These are phyloP conservation scores for Phellopilus nigrolimitatus DNA, from an alignment of 1,284 basidiomycete species.

Conservation along the genomic window DNA sequence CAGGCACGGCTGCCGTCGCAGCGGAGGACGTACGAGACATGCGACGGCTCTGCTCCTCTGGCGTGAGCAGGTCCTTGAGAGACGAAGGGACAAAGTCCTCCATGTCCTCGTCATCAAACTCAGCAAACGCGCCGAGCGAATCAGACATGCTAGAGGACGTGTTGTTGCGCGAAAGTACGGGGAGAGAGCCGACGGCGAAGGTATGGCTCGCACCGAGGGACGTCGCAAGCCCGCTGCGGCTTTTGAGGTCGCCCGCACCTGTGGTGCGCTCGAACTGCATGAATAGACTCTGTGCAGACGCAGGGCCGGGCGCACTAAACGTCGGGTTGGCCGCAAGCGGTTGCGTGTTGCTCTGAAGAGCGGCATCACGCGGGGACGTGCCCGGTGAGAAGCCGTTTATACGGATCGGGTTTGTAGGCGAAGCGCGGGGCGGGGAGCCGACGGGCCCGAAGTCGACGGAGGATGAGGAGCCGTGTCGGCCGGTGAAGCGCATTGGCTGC, in stretches of 20 bases:
- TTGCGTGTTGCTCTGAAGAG: conserved; percentile 22
- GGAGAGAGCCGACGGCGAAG: conserved; percentile 28
- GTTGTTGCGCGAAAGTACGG: conserved; percentile 20
- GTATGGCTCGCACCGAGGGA: conserved; percentile 41
- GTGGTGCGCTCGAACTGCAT: conserved; percentile 36
- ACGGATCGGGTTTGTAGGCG: conserved; percentile 34
- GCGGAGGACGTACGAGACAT: conserved; percentile 65
- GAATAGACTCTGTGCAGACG: conserved; percentile 45
- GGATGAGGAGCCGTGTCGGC: conserved; percentile 29
- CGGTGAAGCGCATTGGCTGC: conserved; percentile 33
- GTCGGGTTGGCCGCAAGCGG: conserved; percentile 44
- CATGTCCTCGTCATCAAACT: conserved; percentile 69
- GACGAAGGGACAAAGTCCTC: conserved; percentile 87
- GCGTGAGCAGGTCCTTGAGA: conserved; percentile 82
- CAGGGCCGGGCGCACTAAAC: conserved; percentile 62
- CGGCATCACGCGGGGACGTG: conserved; percentile 37
- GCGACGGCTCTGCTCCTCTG: conserved; percentile 73
- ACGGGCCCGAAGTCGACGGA: conserved; percentile 67
- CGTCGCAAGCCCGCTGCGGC: conserved; percentile 38
- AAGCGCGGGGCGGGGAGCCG: conserved; percentile 59
- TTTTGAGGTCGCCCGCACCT: conserved; percentile 33
- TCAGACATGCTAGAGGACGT: conserved; percentile 20
- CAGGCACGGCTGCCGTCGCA: conserved; percentile 33
- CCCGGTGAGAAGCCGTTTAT: conserved; percentile 45
- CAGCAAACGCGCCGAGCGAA: conserved; percentile 24